Evolutionary conservation across 31 red algal genomes (phyloP).

Genomic region (Odonthalia washingtoniensis): DNA sequence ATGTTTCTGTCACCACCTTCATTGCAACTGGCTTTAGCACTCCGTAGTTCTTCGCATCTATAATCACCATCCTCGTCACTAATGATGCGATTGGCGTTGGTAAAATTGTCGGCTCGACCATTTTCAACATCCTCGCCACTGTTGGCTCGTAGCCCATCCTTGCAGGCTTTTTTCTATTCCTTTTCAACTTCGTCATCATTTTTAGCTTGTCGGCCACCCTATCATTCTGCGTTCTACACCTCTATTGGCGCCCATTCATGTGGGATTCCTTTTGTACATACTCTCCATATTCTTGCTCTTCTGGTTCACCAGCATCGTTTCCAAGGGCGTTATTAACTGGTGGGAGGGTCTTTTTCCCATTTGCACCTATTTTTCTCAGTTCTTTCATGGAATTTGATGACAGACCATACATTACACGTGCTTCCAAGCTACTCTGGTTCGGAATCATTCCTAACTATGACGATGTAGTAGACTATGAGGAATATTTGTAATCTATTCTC

Average conservation of each 20-base stretch:
- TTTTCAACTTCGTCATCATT: no score
- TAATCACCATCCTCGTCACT: constrained; percentile 79
- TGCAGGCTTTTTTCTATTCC: constrained; percentile 72
- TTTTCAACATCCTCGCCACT: constrained; percentile 87
- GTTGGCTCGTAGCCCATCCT: constrained; percentile 73
- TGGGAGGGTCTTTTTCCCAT: constrained; percentile 81
- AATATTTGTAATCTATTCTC: no score
- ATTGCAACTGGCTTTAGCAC: constrained; percentile 82
- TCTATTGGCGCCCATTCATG: constrained; percentile 78
- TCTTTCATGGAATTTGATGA: constrained; percentile 80
- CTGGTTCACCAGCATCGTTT: constrained; percentile 43
- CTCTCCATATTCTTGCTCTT: constrained; percentile 69
- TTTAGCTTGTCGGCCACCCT: no score
- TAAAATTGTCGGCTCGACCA: constrained; percentile 79
- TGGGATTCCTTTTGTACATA: constrained; percentile 80
- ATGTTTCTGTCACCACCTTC: constrained; percentile 87
- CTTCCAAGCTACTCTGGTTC: constrained; percentile 5
- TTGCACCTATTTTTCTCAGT: constrained; percentile 51
- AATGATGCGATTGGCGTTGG: constrained; percentile 82
- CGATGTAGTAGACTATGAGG: not conserved
- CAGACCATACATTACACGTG: constrained; percentile 77
- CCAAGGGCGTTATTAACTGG: constrained; percentile 63
- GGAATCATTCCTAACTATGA: not conserved
- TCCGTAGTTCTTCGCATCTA: constrained; percentile 82
- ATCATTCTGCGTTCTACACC: constrained; percentile 71